Percentiles rank a stretch among this genome's conserved stretches.
These are phyloP conservation scores for Pterocarpus santalinus DNA, from an alignment of 306 rosid genomes.

Conservation along the genomic window DNA sequence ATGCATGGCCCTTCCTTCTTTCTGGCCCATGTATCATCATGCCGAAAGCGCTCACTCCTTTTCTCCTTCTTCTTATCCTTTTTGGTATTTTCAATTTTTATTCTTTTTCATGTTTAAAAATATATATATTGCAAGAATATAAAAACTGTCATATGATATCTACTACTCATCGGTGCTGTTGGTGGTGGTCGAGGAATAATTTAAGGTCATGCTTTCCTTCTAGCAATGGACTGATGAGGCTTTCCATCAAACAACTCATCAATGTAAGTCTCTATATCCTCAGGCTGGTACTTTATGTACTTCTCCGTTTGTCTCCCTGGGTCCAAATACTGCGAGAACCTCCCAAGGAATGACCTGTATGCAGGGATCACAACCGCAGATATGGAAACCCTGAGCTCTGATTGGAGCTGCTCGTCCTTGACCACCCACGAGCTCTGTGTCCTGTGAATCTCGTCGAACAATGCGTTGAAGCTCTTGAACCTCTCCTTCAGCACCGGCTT, in stretches of 20 bases:
- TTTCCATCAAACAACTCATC: conserved; percentile 90
- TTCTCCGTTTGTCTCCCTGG: conserved; percentile 81
- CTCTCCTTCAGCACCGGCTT: conserved; percentile 84
- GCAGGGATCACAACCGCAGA: conserved; percentile 87
- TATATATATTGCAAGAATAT: neutral
- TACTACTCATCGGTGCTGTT: neutral
- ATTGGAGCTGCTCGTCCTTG: conserved; percentile 88
- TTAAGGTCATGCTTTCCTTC: conserved; percentile 52
- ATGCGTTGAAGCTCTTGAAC: conserved; percentile 77
- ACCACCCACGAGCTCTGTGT: conserved; percentile 96
- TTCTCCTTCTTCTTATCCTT: neutral
- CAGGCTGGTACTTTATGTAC: conserved; percentile 86
- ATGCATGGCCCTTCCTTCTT: neutral
- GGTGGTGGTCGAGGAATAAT: neutral
- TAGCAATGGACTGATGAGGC: conserved; percentile 52
- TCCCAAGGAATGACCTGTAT: conserved; percentile 73
- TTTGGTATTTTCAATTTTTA: conserved; percentile 10
- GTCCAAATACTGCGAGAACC: conserved; percentile 74
- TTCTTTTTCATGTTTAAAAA: neutral
- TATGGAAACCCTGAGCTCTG: conserved; percentile 89
- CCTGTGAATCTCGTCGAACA: conserved; percentile 91
- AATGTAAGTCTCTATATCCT: conserved; percentile 76
- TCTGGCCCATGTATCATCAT: neutral
- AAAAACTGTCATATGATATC: neutral
- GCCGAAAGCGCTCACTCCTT: neutral